Percentiles rank a stretch among this genome's conserved stretches.
These are phyloP conservation scores for Cerioporus squamosus DNA, from an alignment of 1,284 basidiomycete species.

Conservation along the genomic window DNA sequence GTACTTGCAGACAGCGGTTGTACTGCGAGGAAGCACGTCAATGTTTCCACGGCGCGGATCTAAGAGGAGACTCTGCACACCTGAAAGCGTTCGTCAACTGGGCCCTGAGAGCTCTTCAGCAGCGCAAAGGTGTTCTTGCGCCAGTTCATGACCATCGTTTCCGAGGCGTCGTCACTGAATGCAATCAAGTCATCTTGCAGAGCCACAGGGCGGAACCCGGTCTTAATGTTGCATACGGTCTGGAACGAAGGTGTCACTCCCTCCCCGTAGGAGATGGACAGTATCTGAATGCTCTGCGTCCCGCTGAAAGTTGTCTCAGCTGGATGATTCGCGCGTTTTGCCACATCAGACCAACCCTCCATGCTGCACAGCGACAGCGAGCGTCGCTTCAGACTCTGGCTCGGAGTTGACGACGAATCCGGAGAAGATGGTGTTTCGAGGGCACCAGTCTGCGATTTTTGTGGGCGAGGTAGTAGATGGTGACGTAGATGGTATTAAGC, in stretches of 20 bases:
- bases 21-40: slow-evolving; percentile 24
- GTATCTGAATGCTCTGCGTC: slow-evolving; percentile 27
- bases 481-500: neutral
- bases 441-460: slow-evolving; percentile 54
- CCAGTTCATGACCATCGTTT: slow-evolving; percentile 60
- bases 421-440: slow-evolving; percentile 53
- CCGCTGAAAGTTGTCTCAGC: slow-evolving; percentile 11
- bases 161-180: slow-evolving; percentile 52
- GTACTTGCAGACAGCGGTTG: slow-evolving; percentile 55
- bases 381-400: slow-evolving; percentile 43
- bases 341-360: slow-evolving; percentile 21
- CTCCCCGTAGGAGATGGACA: slow-evolving; percentile 11
- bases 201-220: slow-evolving; percentile 47
- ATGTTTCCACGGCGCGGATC: too few species aligned
- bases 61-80: slow-evolving; percentile 30
- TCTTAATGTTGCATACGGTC: slow-evolving; percentile 35
- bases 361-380: slow-evolving; percentile 50
- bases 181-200: slow-evolving; percentile 55
- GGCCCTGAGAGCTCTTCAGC: slow-evolving; percentile 43
- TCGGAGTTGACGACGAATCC: slow-evolving; percentile 54
- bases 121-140: slow-evolving; percentile 47
- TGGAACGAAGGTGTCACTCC: slow-evolving; percentile 1
- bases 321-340: neutral
- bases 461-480: neutral
- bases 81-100: slow-evolving; percentile 39